Base-by-base conservation (phyloP, 2,329 filamentous ascomycete species). In the Aspergillus caelatus region DNA sequence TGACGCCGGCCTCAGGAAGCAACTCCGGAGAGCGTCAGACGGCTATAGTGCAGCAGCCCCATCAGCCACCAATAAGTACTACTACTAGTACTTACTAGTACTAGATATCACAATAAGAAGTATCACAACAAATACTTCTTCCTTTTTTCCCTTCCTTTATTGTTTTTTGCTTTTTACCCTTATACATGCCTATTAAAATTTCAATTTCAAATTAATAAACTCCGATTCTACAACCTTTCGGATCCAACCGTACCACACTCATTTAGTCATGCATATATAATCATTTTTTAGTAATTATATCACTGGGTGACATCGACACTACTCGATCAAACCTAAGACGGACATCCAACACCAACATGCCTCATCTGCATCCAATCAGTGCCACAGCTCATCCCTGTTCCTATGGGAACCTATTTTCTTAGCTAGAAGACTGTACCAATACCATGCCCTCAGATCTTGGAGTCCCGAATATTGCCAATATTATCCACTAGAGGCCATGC, bases 11-110 rank as follows among this genome's bases (percentile, higher is more conserved):
- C 65, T 63, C 65, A 69, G 66, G 65, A 65, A 58, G 68, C 65
- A 50, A 70, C 69, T 73, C 71, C 74, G 75, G 75, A 70, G 74
- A 71, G 68, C 74, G 74, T 65, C 67, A 77, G 72, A 70, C 69
- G 68, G 66, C 71, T 68, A 70, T 68, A 73, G 74, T 72, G 76
- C 75, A 75, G 76, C 75, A 75, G 72, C 52, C 52, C 52, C 28
- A 21, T 54, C 32, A 36, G 48, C 48, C 26, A 52, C 48, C 30
- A 39, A n/a, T 52, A 52, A 26, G 43, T 41, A 36, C 26, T 26
- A 41, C 16, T 41, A 41, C 12, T 21, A 36, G 9, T 53, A 32
- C 28, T 52, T 50, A 8, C 34, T 36, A 36, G 14, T 36, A 36
- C 19, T 52, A 28, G 26, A 30, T 52, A 53, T 26, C 43, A 58